Conservation (phyloP, 1,284 basidiomycete genomes). For the Cutaneotrichosporon sp. region DNA sequence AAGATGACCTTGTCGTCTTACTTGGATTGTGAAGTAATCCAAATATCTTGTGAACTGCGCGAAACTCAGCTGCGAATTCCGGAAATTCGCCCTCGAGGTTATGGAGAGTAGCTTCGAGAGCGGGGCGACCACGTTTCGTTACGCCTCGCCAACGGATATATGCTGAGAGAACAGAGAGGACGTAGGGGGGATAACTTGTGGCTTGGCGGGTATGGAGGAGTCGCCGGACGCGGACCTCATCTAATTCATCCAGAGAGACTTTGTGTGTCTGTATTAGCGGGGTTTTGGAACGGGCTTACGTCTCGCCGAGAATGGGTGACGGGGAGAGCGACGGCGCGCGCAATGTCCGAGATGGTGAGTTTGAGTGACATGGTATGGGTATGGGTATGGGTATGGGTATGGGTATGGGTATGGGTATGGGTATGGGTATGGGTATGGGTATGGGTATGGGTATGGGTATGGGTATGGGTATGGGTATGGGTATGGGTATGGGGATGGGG, state of each 20-base stretch:
- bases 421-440: neutral
- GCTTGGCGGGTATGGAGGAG: slow-evolving; percentile 2
- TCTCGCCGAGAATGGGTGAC: slow-evolving; percentile 3
- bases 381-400: too few species aligned
- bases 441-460: neutral
- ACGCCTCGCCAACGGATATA: slow-evolving; percentile 2
- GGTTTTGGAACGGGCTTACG: neutral
- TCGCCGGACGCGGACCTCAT: slow-evolving; percentile 10
- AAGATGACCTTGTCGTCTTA: neutral
- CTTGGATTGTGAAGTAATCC: neutral
- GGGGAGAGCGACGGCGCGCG: slow-evolving; percentile 7
- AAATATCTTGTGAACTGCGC: slow-evolving; percentile 3
- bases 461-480: neutral
- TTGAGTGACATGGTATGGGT: slow-evolving; percentile 7
- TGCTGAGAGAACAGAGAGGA: slow-evolving; percentile 7
- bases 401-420: neutral
- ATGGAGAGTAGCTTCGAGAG: neutral
- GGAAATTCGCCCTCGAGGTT: slow-evolving; percentile 13
- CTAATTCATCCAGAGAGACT: neutral
- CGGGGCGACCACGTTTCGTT: slow-evolving; percentile 1
- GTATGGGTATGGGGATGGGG: too few species aligned
- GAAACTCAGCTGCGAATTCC: slow-evolving; percentile 15
- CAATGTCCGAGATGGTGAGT: slow-evolving; percentile 5
- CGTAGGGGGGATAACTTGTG: slow-evolving; percentile 7
- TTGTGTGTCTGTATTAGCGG: neutral